Evolutionary conservation across 108 stramenopile species (phyloP).

Genomic region (Parietichytrium sp.): DNA sequence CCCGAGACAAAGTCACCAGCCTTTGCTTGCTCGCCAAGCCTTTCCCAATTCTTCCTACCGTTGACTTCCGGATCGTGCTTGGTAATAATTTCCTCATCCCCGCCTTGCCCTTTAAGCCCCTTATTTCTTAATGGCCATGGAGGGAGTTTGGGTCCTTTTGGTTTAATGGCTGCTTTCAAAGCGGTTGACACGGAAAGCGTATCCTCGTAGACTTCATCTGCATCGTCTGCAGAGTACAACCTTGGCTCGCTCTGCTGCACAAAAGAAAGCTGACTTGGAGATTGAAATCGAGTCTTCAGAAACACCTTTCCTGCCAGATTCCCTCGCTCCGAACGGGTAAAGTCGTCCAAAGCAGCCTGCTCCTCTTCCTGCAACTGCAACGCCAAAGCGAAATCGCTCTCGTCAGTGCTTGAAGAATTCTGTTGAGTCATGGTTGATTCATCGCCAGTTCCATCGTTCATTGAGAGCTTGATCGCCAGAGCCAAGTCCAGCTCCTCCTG

Average conservation of each 20-base stretch:
- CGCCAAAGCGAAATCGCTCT: slow-evolving; percentile 6
- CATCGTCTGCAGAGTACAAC: slow-evolving; percentile 6
- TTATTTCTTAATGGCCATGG: slow-evolving; percentile 34
- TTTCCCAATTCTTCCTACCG: neutral
- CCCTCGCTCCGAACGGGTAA: neutral
- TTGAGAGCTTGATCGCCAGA: too few relatives aligned
- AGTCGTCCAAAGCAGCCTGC: neutral
- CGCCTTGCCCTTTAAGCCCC: slow-evolving; percentile 31
- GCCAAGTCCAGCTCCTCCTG: too few relatives aligned
- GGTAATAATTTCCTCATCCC: slow-evolving; percentile 34
- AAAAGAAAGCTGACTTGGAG: too few relatives aligned
- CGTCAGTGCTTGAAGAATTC: too few relatives aligned
- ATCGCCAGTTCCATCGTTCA: too few relatives aligned
- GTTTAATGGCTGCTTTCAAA: neutral
- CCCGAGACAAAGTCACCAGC: neutral
- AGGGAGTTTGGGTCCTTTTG: too few relatives aligned
- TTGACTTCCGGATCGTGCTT: slow-evolving; percentile 17
- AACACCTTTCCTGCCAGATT: slow-evolving; percentile 11
- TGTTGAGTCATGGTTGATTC: too few relatives aligned
- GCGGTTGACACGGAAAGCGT: neutral
- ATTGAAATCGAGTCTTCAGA: neutral
- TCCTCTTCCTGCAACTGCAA: slow-evolving; percentile 15
- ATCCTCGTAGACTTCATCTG: neutral
- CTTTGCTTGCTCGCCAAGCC: neutral
- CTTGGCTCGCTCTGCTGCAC: neutral